Evolutionary conservation across 495 filamentous ascomycete species (phyloP).

Genomic region (Xylaria telfairii): DNA sequence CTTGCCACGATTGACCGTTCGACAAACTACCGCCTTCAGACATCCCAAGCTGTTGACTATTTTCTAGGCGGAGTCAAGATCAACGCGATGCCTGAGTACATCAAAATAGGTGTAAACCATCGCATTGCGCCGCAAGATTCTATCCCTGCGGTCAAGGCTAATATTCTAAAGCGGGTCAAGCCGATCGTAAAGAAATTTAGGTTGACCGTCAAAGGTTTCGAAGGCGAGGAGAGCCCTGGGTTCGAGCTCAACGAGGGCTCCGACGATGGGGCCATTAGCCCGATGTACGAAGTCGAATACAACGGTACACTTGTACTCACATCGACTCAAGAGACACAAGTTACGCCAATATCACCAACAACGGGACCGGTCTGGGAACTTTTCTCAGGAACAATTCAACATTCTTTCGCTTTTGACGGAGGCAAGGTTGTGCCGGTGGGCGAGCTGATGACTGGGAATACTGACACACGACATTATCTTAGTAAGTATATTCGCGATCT

Average conservation of each 20-base stretch:
- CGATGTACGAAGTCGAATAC: constrained; percentile 60
- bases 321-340: constrained; percentile 49
- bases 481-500: constrained; percentile 48
- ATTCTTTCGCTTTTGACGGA: constrained; percentile 59
- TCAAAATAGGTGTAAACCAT: constrained; percentile 66
- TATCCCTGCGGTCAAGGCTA: constrained; percentile 53
- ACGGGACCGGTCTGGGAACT: constrained; percentile 50
- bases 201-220: constrained; percentile 56
- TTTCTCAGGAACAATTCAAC: constrained; percentile 66
- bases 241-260: constrained; percentile 30
- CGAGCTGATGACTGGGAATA: constrained; percentile 74
- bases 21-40: constrained; percentile 67
- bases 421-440: constrained; percentile 66
- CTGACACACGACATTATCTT: constrained; percentile 61
- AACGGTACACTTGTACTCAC: constrained; percentile 57
- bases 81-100: constrained; percentile 70
- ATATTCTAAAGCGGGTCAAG: constrained; percentile 57
- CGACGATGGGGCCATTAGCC: constrained; percentile 46
- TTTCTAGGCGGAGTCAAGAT: constrained; percentile 57
- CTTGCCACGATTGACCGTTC: constrained; percentile 52
- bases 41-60: constrained; percentile 58
- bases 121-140: constrained; percentile 67
- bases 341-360: constrained; percentile 65
- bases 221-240: constrained; percentile 50
- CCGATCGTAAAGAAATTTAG: constrained; percentile 60